Percentiles rank a stretch among this genome's conserved stretches.
Conservation (phyloP, 345 rosid species). For the Aurinia saxatilis region DNA sequence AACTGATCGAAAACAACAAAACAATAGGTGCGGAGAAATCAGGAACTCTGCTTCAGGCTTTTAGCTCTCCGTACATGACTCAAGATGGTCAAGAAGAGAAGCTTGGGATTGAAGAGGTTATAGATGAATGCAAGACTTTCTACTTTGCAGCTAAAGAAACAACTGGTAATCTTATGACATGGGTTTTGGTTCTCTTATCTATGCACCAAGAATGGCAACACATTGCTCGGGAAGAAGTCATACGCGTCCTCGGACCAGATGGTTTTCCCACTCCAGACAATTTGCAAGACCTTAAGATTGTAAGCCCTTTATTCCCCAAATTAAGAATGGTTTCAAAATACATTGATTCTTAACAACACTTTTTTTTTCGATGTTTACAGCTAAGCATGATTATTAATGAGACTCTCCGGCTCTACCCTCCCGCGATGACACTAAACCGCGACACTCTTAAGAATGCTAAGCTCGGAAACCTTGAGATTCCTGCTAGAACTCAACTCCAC, state of each 20-base stretch:
- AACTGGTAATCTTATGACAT: constrained; percentile 56
- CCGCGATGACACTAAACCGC: constrained; percentile 47
- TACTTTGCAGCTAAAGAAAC: constrained; percentile 91
- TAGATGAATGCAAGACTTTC: constrained; percentile 84
- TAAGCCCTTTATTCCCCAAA: constrained; percentile 26
- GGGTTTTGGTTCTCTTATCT: constrained; percentile 63
- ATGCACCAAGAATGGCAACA: constrained; percentile 74
- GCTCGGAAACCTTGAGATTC: constrained; percentile 55
- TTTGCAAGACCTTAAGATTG: constrained; percentile 55
- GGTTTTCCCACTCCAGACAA: constrained; percentile 33
- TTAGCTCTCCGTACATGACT: constrained; percentile 46
- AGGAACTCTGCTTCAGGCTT: constrained; percentile 46
- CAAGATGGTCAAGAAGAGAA: constrained; percentile 53
- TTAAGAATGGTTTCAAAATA: neutral
- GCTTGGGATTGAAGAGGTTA: constrained; percentile 54
- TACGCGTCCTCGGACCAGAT: constrained; percentile 29
- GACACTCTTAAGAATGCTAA: constrained; percentile 34
- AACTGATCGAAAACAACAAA: constrained; percentile 37
- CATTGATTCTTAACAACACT: neutral
- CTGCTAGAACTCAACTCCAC: constrained; percentile 52
- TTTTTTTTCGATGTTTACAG: constrained; percentile 27
- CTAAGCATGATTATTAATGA: constrained; percentile 58
- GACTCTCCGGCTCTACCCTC: constrained; percentile 71
- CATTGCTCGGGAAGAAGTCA: constrained; percentile 67
- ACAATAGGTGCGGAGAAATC: constrained; percentile 26